Conservation (phyloP, 2,329 filamentous ascomycete species). For the Fusarium humuli region DNA sequence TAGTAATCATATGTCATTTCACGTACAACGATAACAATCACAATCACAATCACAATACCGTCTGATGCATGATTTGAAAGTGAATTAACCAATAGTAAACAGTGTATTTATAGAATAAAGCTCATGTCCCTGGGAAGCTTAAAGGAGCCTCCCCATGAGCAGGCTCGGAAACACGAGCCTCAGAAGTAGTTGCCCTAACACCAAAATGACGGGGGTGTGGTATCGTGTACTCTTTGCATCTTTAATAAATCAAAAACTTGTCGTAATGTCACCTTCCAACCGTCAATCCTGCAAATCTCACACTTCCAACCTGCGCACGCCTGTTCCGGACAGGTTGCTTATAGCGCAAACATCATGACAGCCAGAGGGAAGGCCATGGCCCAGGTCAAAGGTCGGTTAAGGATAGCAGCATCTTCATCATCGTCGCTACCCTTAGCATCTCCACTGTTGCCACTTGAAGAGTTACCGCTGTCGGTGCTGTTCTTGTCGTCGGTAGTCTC, state of each 20-base stretch:
- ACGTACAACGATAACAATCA: background rate
- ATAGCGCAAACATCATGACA: constrained; percentile 52
- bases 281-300: constrained; percentile 26
- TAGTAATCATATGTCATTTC: background rate
- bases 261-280: constrained; percentile 19
- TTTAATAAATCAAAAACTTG: constrained; percentile 31
- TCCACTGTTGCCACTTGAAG: constrained; percentile 8
- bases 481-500: constrained; percentile 41
- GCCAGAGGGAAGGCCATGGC: constrained; percentile 50
- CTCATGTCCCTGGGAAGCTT: constrained; percentile 16
- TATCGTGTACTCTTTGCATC: constrained; percentile 39
- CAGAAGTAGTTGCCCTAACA: constrained; percentile 25
- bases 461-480: constrained; percentile 37
- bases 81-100: constrained; percentile 18
- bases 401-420: constrained; percentile 47
- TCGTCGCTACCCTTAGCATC: constrained; percentile 46
- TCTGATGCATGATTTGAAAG: background rate
- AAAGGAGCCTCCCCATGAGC: constrained; percentile 15
- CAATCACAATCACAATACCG: background rate
- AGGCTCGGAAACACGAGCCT: constrained; percentile 16
- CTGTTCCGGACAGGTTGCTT: constrained; percentile 9
- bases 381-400: constrained; percentile 50
- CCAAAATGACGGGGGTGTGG: constrained; percentile 16
- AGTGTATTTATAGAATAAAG: constrained; percentile 31
- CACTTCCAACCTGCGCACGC: background rate